A percentile compares a stretch with the other conserved stretches of the same genome.
phyloP scores from a whole-genome alignment of 345 rosid species.

The Diplotaxis tenuifolia region DNA sequence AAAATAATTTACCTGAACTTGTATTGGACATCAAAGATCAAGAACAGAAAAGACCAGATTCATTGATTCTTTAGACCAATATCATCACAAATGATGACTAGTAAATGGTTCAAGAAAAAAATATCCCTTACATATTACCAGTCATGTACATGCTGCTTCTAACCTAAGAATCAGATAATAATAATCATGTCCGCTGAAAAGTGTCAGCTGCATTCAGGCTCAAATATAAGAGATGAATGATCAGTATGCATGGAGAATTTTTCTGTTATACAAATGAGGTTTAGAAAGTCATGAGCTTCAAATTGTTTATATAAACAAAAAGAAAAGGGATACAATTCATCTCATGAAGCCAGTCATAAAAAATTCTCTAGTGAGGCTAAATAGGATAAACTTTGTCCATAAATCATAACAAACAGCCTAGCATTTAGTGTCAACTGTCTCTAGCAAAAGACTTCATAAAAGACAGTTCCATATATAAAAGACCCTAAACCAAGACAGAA shows the following conservation, averaged over 20 bases:
- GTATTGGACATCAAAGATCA: background rate
- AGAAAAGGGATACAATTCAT: no score
- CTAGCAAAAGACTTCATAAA: background rate
- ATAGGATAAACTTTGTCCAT: background rate
- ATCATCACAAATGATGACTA: background rate
- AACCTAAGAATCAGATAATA: no score
- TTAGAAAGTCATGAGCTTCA: no score
- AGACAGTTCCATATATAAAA: background rate
- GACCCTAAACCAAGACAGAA: background rate
- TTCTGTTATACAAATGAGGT: no score
- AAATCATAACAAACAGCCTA: background rate
- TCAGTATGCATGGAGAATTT: no score
- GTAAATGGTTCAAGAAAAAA: background rate
- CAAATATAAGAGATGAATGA: no score
- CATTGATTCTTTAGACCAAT: background rate
- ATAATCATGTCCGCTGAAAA: no score
- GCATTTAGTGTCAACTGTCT: background rate
- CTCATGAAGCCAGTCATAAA: background rate
- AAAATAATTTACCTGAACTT: background rate
- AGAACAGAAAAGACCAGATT: background rate
- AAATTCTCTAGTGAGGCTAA: no score
- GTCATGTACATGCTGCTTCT: no score
- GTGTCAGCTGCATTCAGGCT: no score
- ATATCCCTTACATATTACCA: no score
- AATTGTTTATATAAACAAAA: no score